Evolutionary conservation across 345 rosid species (phyloP).

Genomic region (Chamaenerion angustifolium): DNA sequence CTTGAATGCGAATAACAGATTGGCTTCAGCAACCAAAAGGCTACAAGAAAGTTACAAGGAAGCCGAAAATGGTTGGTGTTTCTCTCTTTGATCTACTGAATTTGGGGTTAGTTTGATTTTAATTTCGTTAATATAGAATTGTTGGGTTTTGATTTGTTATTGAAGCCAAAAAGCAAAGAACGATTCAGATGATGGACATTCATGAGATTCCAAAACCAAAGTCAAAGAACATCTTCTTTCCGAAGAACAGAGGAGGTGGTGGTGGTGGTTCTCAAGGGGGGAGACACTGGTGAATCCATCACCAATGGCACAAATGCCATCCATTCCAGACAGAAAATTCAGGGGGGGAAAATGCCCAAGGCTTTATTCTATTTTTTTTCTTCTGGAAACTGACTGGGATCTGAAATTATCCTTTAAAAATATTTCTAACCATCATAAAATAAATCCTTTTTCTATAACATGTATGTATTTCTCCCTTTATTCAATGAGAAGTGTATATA

Average conservation of each 20-base stretch:
- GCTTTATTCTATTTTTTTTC: no score
- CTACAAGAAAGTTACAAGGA: constrained; percentile 81
- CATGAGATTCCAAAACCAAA: constrained; percentile 94
- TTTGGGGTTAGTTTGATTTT: neutral
- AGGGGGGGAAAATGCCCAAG: no score
- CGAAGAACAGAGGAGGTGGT: constrained; percentile 74
- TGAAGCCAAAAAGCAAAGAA: constrained; percentile 98
- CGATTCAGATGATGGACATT: constrained; percentile 97
- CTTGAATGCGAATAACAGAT: constrained; percentile 39
- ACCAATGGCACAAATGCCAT: no score
- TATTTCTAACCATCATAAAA: no score
- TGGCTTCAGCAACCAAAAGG: constrained; percentile 65
- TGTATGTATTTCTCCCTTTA: no score
- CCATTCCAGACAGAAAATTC: no score
- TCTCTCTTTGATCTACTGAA: no score
- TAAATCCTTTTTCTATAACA: no score
- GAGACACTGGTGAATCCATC: constrained; percentile 68
- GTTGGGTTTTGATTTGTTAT: constrained; percentile 7
- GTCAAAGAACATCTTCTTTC: constrained; percentile 80
- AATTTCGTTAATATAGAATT: neutral
- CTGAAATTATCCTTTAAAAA: no score
- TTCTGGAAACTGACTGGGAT: no score
- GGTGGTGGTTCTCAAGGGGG: constrained; percentile 81
- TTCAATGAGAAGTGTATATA: no score
- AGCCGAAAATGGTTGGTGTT: constrained; percentile 80